Evolutionary conservation across 208 protist species (phyloP), one percentile per base, ranked within the genome.

Genomic region (Trypanosoma grayi): DNA sequence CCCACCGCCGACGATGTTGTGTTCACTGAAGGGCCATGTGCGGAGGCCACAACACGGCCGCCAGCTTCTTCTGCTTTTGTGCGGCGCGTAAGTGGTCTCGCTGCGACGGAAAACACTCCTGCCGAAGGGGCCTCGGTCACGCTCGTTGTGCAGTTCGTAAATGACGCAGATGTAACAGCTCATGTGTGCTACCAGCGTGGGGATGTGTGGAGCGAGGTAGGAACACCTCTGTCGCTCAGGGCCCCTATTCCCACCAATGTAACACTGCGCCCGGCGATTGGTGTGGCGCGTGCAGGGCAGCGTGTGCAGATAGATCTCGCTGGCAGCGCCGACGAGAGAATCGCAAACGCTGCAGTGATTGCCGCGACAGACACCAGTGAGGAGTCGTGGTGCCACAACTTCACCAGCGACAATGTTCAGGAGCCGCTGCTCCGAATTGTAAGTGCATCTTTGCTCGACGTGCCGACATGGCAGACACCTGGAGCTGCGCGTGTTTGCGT

Each of bases 371-470:
- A 69, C 33, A 39, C 30, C 14, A 62, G 56, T 22, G n/a, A 43
- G 34, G 75, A 76, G 18, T 85, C 83, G n/a, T 96, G 90, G 87
- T 96, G 90, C 59, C 82, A 91, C 60, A 94, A 94, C 75, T 94
- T 86, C 75, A 94, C 83, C 4, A 18, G 10, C 1, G 40, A 25
- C 4, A 51, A 87, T 45, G 68, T 93, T 0, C 77, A 68, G 14
- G 83, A 93, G 60, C 75, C 82, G 33, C 50, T 70, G 36, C 71
- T 95, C 16, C 16, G 28, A 9, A 67, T 93, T 14, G 33, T 34
- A 27, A 79, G 66, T 34, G 50, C 60, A 0, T 66, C 39, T 36
- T 61, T 90, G 68, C 69, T 93, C 14, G 59, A 77, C 45, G 67
- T 91, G 40, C 63, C 86, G 16, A 74, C 92, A 48, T 96, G 90